These are phyloP conservation scores for Neurospora terricola DNA, from an alignment of 495 filamentous ascomycete genomes.

Conservation along the genomic window DNA sequence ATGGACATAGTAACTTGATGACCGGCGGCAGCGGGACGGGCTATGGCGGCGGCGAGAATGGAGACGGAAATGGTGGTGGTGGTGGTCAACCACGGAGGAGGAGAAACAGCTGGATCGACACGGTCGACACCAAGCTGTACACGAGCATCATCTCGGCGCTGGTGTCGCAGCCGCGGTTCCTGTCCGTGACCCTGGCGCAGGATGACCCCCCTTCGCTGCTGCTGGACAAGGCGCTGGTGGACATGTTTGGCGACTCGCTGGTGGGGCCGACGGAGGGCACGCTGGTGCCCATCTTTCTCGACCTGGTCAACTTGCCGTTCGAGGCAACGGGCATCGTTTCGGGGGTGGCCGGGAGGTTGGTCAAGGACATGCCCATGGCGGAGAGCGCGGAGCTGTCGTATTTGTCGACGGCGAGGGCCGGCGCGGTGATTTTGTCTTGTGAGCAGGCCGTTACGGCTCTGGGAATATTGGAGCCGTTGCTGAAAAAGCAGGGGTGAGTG, in stretches of 20 bases:
- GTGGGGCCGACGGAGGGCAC: constrained; percentile 72
- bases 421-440: constrained; percentile 76
- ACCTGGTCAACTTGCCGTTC: constrained; percentile 68
- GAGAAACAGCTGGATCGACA: constrained; percentile 35
- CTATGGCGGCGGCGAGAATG: not conserved
- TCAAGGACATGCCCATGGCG: constrained; percentile 42
- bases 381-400: constrained; percentile 82
- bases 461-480: constrained; percentile 48
- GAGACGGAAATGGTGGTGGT: constrained; percentile 16
- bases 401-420: constrained; percentile 77
- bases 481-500: constrained; percentile 20
- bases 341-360: constrained; percentile 74
- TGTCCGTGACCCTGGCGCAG: constrained; percentile 76
- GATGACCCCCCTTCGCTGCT: constrained; percentile 77
- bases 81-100: not conserved
- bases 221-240: constrained; percentile 63
- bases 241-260: constrained; percentile 55
- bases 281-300: constrained; percentile 82
- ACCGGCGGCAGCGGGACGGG: constrained; percentile 3
- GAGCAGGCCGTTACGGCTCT: constrained; percentile 63
- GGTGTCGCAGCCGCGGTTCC: constrained; percentile 63
- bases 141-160: constrained; percentile 59
- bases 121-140: constrained; percentile 52
- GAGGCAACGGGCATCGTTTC: constrained; percentile 93
- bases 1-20: not conserved